Evolutionary conservation across 2,329 filamentous ascomycete species (phyloP), one percentile per base, ranked within the genome.

Genomic region (Monosporascus sp.): DNA sequence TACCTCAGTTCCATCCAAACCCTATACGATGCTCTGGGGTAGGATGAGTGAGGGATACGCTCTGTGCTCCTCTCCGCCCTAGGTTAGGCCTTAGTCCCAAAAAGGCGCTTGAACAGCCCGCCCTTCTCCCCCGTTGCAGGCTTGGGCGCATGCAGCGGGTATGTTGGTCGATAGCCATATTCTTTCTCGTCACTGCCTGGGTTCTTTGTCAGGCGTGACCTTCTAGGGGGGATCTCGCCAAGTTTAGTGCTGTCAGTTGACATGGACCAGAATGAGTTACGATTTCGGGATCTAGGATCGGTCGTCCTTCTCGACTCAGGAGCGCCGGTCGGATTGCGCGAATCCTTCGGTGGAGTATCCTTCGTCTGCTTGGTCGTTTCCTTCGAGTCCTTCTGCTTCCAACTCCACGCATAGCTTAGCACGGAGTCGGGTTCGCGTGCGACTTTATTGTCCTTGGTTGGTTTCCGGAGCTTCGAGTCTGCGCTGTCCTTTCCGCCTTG

Each of bases 211-310:
- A 46, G 25, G 5, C 56, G 51, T 6, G 51, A 51, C 31, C 49
- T 47, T 11, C 54, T 48, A n/a, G 36, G 20, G 5, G 52, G 64
- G 18, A 76, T 69, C 57, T 76, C 74, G n/a, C 74, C 73, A 4
- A 77, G 58, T 53, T 76, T 76, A 14, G 74, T 77, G 54, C 74
- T 76, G 50, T 70, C 72, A 2, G 74, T 74, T 5, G 70, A 69
- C 46, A 70, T 70, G 3, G 73, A 74, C 51, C 70, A 60, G 48
- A 63, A 60, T 0, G 68, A 70, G 37, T 62, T 61, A 35, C 66
- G 52, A 20, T 65, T 57, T 14, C 50, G 49, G 8, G 37, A 25
- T 31, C 7, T 36, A 17, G 43, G 17, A 7, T 18, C 20, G 9
- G 43, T n/a, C 6, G 43, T 27, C 25, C 24, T 46, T n/a, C 43